Evolutionary conservation across 2,329 filamentous ascomycete genomes (phyloP).

Genomic region (Xylaria sp.): DNA sequence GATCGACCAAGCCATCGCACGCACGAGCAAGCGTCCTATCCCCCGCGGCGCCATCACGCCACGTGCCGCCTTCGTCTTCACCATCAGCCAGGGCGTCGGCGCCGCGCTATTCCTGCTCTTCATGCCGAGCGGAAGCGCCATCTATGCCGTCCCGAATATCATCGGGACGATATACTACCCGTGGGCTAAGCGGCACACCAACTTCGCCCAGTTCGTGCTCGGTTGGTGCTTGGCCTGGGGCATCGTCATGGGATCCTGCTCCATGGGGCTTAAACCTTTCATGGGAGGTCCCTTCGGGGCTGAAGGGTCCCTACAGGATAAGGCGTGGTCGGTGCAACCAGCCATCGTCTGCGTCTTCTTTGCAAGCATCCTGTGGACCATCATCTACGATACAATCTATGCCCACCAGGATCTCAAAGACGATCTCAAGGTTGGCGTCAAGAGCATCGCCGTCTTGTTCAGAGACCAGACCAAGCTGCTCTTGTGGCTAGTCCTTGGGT

Average conservation of each 20-base stretch:
- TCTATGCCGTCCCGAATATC: constrained; percentile 47
- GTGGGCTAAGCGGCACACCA: constrained; percentile 52
- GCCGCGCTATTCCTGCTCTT: constrained; percentile 43
- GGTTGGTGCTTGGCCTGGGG: constrained; percentile 51
- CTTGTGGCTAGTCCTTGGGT: constrained; percentile 41
- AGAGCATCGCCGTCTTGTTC: constrained; percentile 51
- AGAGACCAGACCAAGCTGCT: constrained; percentile 44
- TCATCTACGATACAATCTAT: constrained; percentile 54
- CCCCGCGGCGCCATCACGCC: constrained; percentile 50
- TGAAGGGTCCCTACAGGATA: not conserved
- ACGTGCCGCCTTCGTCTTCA: constrained; percentile 48
- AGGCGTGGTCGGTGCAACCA: constrained; percentile 43
- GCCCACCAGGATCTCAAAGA: constrained; percentile 52
- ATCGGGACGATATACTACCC: constrained; percentile 51
- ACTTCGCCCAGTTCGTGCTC: constrained; percentile 52
- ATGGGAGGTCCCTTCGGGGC: constrained; percentile 41
- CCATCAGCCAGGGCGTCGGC: constrained; percentile 43
- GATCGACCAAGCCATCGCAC: constrained; percentile 49
- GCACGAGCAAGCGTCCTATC: constrained; percentile 51
- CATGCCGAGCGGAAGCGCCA: constrained; percentile 41
- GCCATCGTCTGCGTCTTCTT: constrained; percentile 45
- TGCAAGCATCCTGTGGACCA: constrained; percentile 49
- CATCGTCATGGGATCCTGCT: constrained; percentile 48
- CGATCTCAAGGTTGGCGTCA: constrained; percentile 50
- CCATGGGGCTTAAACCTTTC: constrained; percentile 46